These are phyloP conservation scores for Trypanosoma mega DNA, from an alignment of 208 protist species.

Conservation along the genomic window DNA sequence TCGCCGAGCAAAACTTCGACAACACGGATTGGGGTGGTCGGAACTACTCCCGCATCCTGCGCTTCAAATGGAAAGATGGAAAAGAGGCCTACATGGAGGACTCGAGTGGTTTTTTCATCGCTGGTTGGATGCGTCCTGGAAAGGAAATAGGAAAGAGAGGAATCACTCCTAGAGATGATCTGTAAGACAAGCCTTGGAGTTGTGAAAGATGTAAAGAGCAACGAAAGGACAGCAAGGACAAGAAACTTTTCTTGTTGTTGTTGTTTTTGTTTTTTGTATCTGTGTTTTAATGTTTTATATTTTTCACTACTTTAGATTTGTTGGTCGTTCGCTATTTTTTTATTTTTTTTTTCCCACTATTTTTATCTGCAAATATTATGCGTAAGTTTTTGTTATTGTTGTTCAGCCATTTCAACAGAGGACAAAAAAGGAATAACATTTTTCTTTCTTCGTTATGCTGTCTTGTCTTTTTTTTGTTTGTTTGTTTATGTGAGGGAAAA, in stretches of 20 bases:
- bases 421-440: neutral
- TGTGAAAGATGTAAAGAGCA: no score
- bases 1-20: conserved; percentile 69
- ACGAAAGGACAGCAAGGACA: no score
- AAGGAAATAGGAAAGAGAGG: conserved; percentile 22
- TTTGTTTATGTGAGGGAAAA: neutral
- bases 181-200: no score
- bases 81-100: conserved; percentile 30
- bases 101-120: conserved; percentile 25
- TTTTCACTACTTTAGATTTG: neutral
- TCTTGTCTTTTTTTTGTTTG: conserved; percentile 4
- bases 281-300: neutral
- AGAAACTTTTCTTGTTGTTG: neutral
- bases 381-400: no score
- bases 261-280: conserved; percentile 19
- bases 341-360: conserved; percentile 4
- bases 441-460: neutral
- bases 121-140: conserved; percentile 40
- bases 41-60: conserved; percentile 59
- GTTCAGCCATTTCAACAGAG: neutral
- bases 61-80: conserved; percentile 39
- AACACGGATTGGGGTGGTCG: conserved; percentile 43
- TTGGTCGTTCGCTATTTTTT: conserved; percentile 1
- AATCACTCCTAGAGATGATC: no score
- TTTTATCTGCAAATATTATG: no score